Evolutionary conservation across 306 rosid species (phyloP).

Genomic region (Vicia sativa): DNA sequence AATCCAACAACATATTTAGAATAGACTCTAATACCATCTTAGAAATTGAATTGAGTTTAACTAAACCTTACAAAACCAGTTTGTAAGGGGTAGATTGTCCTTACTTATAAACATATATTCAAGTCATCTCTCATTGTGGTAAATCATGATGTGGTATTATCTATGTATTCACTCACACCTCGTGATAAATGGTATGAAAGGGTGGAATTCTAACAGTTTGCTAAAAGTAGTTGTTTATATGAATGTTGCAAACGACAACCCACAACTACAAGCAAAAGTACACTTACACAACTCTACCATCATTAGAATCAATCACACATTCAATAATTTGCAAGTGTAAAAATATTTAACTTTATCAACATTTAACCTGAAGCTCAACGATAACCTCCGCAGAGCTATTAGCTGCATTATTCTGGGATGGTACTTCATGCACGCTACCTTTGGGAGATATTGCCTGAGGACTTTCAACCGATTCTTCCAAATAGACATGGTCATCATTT

Average conservation of each 20-base stretch:
- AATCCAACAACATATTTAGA: too few species aligned
- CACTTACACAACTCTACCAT: not conserved
- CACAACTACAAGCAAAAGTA: conserved; percentile 13
- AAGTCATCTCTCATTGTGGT: too few species aligned
- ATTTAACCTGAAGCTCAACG: conserved; percentile 80
- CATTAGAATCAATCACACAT: conserved; percentile 9
- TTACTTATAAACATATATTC: too few species aligned
- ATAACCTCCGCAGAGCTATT: conserved; percentile 56
- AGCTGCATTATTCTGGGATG: conserved; percentile 45
- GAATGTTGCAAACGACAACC: not conserved
- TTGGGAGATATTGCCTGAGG: conserved; percentile 40
- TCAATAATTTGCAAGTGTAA: conserved; percentile 2
- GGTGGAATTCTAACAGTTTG: too few species aligned
- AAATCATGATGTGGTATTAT: too few species aligned
- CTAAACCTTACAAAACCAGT: too few species aligned
- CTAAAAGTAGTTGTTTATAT: too few species aligned
- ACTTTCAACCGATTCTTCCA: conserved; percentile 56
- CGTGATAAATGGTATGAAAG: too few species aligned
- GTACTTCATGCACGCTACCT: conserved; percentile 46
- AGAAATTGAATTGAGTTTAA: too few species aligned
- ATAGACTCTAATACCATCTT: too few species aligned
- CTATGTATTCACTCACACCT: too few species aligned
- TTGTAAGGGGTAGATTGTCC: too few species aligned
- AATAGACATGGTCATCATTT: conserved; percentile 65
- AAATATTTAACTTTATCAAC: conserved; percentile 32